A percentile compares a stretch with the other conserved stretches of the same genome.
Evolutionary conservation across 352 stramenopile genomes (phyloP).

Genomic region (Thraustochytrium striatum): DNA sequence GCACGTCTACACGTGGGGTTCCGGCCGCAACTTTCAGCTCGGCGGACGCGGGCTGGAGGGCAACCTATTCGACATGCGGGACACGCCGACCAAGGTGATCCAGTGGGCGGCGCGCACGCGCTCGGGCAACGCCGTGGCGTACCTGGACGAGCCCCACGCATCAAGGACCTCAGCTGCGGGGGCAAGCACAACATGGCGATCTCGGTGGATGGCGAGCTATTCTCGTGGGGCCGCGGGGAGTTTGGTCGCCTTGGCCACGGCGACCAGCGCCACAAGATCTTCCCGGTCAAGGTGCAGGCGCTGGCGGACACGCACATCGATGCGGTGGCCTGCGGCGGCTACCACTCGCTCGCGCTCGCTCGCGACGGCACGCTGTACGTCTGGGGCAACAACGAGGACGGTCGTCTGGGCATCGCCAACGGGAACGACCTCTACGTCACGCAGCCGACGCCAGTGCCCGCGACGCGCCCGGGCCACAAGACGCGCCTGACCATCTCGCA

Average conservation of each 20-base stretch:
- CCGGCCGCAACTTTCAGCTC: conserved; percentile 16
- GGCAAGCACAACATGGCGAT: conserved; percentile 57
- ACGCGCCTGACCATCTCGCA: background rate
- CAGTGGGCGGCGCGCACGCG: background rate
- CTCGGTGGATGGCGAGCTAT: conserved; percentile 53
- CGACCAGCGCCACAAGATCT: conserved; percentile 74
- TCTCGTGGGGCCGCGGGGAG: conserved; percentile 54
- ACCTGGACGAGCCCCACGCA: background rate
- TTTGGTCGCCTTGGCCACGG: conserved; percentile 45
- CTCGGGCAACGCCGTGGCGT: background rate
- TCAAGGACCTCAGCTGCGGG: conserved; percentile 55
- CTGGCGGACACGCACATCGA: background rate
- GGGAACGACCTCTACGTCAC: background rate
- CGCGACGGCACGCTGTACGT: background rate
- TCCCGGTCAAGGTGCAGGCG: conserved; percentile 77
- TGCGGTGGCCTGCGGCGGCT: conserved; percentile 7
- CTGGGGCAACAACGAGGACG: conserved; percentile 46
- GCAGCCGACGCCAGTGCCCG: background rate
- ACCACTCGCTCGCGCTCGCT: conserved; percentile 24
- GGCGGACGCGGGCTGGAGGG: conserved; percentile 9
- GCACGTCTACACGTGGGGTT: conserved; percentile 51
- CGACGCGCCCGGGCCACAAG: background rate
- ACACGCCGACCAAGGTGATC: conserved; percentile 24
- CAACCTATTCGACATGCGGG: background rate
- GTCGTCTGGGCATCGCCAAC: conserved; percentile 6